These are phyloP conservation scores for Salix purpurea DNA, from an alignment of 345 rosid species.

Conservation along the genomic window DNA sequence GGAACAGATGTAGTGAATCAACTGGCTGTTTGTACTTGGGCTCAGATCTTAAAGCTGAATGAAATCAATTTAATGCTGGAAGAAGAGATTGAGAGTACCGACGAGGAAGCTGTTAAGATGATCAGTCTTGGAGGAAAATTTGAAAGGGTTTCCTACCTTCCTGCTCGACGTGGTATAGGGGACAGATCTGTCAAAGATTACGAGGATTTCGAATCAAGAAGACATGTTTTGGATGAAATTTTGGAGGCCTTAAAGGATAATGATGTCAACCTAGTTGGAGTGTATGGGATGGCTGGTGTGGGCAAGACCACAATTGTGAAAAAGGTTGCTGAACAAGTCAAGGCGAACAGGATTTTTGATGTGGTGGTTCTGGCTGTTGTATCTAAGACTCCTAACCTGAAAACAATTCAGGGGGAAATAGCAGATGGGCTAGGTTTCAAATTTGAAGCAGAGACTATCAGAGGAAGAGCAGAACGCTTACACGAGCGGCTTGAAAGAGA, in stretches of 20 bases:
- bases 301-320: constrained; percentile 14
- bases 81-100: too few relatives aligned
- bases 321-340: constrained; percentile 1
- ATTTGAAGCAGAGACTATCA: neutral
- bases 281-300: constrained; percentile 7
- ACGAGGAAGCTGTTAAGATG: too few relatives aligned
- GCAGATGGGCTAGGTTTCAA: constrained; percentile 7
- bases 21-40: too few relatives aligned
- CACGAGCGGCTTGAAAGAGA: neutral
- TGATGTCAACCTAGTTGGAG: constrained; percentile 1
- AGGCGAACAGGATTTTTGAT: neutral
- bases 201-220: constrained; percentile 13
- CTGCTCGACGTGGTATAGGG: neutral
- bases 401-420: constrained; percentile 7
- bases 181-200: neutral
- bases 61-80: too few relatives aligned
- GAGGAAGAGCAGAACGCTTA: neutral
- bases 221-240: neutral
- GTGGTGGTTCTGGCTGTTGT: constrained; percentile 2
- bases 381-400: neutral
- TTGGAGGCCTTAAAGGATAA: neutral
- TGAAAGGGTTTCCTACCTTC: neutral
- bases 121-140: neutral
- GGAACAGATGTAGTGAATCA: too few relatives aligned
- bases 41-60: too few relatives aligned